These are phyloP conservation scores for Penicillium bialowiezense DNA, from an alignment of 495 filamentous ascomycete genomes.

Conservation along the genomic window DNA sequence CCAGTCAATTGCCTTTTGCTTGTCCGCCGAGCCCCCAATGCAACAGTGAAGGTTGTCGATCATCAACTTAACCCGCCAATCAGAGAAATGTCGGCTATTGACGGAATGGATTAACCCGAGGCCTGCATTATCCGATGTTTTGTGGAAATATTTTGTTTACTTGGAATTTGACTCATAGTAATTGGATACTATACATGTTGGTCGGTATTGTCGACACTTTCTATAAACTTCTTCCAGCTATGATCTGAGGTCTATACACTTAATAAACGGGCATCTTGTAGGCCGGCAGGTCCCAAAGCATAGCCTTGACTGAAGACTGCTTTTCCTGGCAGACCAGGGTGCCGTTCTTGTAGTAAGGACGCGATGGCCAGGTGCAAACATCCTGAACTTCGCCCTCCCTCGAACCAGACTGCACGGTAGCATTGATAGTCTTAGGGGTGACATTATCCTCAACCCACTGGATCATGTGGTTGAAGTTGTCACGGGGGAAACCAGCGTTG, in stretches of 20 bases:
- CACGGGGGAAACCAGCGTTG: conserved; percentile 45
- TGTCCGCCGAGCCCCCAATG: neutral
- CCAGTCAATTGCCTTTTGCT: neutral
- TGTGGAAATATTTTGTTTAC: no score
- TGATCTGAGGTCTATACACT: no score
- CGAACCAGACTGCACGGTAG: conserved; percentile 31
- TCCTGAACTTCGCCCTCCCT: conserved; percentile 38
- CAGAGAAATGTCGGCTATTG: neutral
- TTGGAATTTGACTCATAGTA: no score
- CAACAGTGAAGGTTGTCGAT: no score
- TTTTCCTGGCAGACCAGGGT: conserved; percentile 43
- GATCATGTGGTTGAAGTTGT: conserved; percentile 43
- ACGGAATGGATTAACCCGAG: neutral
- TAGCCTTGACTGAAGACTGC: conserved; percentile 37
- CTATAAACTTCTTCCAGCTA: no score
- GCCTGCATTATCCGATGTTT: neutral
- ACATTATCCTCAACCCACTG: conserved; percentile 53
- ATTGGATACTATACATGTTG: no score
- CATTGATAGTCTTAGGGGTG: conserved; percentile 38
- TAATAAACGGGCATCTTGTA: conserved; percentile 30
- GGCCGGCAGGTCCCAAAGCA: conserved; percentile 34
- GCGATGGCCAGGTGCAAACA: conserved; percentile 48
- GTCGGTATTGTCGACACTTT: no score
- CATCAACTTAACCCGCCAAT: neutral
- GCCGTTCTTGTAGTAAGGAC: conserved; percentile 43